phyloP scores from a whole-genome alignment of 805 yeast species.

The Candida odintsovae region DNA sequence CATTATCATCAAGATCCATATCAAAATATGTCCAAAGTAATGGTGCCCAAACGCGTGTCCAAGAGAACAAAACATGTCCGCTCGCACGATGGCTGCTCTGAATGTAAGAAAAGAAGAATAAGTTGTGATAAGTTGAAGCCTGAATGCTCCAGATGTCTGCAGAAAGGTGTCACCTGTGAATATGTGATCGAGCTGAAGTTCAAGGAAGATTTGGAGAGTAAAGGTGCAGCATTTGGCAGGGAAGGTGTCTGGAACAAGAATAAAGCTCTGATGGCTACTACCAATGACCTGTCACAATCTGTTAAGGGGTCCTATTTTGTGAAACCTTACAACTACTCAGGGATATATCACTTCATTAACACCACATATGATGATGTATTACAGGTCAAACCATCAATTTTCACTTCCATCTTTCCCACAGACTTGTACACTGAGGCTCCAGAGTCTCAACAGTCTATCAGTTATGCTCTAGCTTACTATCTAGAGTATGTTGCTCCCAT shows the following conservation, averaged over 20 bases:
- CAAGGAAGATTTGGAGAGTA: constrained; percentile 7
- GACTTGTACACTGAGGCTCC: neutral
- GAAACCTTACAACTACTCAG: neutral
- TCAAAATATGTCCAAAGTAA: neutral
- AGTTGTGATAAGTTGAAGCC: constrained; percentile 6
- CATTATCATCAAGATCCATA: too few relatives aligned
- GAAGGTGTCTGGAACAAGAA: constrained; percentile 8
- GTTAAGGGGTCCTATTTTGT: neutral
- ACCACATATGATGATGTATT: constrained; percentile 1
- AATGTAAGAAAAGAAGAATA: constrained; percentile 2
- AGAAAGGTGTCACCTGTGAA: constrained; percentile 1
- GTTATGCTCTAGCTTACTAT: constrained; percentile 4
- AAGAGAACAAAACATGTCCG: constrained; percentile 1
- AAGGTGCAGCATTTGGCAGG: constrained; percentile 8
- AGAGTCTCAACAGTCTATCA: neutral
- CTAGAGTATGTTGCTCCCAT: constrained; percentile 6
- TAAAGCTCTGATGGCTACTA: neutral
- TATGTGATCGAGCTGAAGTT: constrained; percentile 4
- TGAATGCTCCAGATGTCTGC: constrained; percentile 2
- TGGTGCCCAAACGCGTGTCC: neutral
- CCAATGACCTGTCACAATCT: constrained; percentile 1
- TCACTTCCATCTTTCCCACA: neutral
- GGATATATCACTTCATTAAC: constrained; percentile 4
- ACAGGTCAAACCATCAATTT: neutral
- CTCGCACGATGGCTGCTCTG: constrained; percentile 4